Evolutionary conservation across 495 filamentous ascomycete species (phyloP).

Genomic region (Venustampulla echinocandica): DNA sequence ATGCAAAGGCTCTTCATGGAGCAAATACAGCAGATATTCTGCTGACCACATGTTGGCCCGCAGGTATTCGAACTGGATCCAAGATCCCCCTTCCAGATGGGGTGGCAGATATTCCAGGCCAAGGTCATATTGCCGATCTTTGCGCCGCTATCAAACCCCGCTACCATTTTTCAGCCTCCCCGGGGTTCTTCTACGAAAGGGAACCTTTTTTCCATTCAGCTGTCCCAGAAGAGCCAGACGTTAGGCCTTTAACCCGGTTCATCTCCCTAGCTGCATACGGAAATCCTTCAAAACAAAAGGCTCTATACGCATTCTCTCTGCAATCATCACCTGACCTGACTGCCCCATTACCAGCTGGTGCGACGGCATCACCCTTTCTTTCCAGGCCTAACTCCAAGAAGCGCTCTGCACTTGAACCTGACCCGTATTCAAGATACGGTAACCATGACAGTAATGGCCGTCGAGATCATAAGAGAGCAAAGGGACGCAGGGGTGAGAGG

Average conservation of each 20-base stretch:
- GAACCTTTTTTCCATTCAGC: slow-evolving; percentile 82
- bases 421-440: slow-evolving; percentile 56
- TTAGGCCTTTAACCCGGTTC: slow-evolving; percentile 67
- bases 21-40: slow-evolving; percentile 75
- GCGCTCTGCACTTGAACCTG: slow-evolving; percentile 48
- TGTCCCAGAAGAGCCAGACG: slow-evolving; percentile 40
- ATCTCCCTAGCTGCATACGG: slow-evolving; percentile 73
- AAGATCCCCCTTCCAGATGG: slow-evolving; percentile 42
- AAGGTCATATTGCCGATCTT: slow-evolving; percentile 57
- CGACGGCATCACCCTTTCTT: slow-evolving; percentile 61
- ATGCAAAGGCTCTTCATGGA: slow-evolving; percentile 64
- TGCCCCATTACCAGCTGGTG: slow-evolving; percentile 50
- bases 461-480: slow-evolving; percentile 38
- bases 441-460: slow-evolving; percentile 25
- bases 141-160: slow-evolving; percentile 68
- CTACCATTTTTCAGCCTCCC: slow-evolving; percentile 76
- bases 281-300: slow-evolving; percentile 67
- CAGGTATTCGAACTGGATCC: slow-evolving; percentile 53
- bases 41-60: slow-evolving; percentile 79
- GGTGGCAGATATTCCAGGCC: slow-evolving; percentile 27
- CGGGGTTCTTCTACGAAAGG: slow-evolving; percentile 69
- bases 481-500: slow-evolving; percentile 33
- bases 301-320: slow-evolving; percentile 82
- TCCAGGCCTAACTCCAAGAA: slow-evolving; percentile 39
- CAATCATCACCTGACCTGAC: slow-evolving; percentile 51